Conservation (phyloP, 495 filamentous ascomycete genomes). For the Xylaria flabelliformis region DNA sequence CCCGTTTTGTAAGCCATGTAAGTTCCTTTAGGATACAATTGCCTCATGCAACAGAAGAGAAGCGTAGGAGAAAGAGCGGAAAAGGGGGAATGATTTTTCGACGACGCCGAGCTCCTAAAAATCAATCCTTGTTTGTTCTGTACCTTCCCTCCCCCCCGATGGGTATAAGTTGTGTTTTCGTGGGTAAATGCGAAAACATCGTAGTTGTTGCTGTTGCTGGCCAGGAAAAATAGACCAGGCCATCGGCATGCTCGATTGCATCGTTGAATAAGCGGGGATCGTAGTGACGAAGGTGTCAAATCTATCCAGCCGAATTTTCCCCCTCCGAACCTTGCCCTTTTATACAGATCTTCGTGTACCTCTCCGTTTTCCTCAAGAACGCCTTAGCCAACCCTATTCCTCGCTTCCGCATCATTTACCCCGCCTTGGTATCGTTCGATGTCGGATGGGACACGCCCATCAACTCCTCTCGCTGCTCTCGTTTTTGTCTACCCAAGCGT, state of each 20-base stretch:
- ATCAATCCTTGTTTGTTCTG: neutral
- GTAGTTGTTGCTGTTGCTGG: neutral
- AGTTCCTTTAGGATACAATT: neutral
- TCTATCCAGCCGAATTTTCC: constrained; percentile 5
- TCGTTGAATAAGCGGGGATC: neutral
- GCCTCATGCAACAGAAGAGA: neutral
- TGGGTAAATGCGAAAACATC: neutral
- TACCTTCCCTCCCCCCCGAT: neutral
- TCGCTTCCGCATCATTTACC: constrained; percentile 30
- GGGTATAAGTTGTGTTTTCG: constrained; percentile 6
- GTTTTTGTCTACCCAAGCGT: constrained; percentile 66
- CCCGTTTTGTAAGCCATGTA: constrained; percentile 17
- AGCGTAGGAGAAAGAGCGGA: neutral
- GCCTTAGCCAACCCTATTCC: constrained; percentile 31
- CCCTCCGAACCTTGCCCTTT: neutral
- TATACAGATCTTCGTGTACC: constrained; percentile 7
- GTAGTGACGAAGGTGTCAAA: neutral
- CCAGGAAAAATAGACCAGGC: no score
- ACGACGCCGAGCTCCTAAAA: neutral
- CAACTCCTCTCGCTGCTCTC: constrained; percentile 38
- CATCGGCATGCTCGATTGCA: neutral
- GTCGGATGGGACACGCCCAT: constrained; percentile 27
- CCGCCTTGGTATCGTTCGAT: constrained; percentile 36
- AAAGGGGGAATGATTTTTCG: neutral
- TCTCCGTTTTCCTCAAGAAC: constrained; percentile 33